Conservation (phyloP, 495 filamentous ascomycete genomes). For the Neurospora sp. region DNA sequence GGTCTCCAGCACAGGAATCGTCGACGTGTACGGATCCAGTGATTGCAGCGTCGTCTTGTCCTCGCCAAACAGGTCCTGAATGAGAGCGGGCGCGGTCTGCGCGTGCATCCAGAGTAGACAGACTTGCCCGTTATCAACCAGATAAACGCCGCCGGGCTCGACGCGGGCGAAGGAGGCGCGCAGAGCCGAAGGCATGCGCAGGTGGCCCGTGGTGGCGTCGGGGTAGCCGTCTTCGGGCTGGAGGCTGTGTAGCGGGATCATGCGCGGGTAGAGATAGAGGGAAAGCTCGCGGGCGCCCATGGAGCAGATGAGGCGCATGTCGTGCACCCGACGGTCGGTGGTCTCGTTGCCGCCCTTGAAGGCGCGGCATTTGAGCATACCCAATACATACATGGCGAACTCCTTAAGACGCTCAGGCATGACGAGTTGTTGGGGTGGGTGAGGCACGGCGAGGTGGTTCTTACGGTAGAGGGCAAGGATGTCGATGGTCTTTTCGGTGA, state of each 20-base stretch:
- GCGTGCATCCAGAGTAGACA: conserved; percentile 87
- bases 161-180: conserved; percentile 86
- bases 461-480: conserved; percentile 90
- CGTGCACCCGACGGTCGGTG: conserved; percentile 83
- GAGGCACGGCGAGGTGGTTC: conserved; percentile 65
- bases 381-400: conserved; percentile 94
- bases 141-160: conserved; percentile 91
- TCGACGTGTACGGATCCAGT: conserved; percentile 71
- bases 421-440: conserved; percentile 88
- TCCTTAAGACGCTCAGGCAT: conserved; percentile 95
- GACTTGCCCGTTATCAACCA: conserved; percentile 93
- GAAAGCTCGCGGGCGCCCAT: conserved; percentile 80
- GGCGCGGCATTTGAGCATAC: conserved; percentile 79
- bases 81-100: conserved; percentile 63
- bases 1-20: conserved; percentile 70
- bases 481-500: conserved; percentile 91
- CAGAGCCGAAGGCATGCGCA: conserved; percentile 63
- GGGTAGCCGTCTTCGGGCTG: conserved; percentile 81
- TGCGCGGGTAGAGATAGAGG: conserved; percentile 89
- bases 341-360: conserved; percentile 91
- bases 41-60: conserved; percentile 58
- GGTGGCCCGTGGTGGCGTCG: conserved; percentile 68
- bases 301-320: conserved; percentile 78
- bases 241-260: conserved; percentile 86
- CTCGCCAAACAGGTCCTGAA: conserved; percentile 83